Conservation (phyloP, 371 early-diverging fungal genomes). For the Racocetra persica region DNA sequence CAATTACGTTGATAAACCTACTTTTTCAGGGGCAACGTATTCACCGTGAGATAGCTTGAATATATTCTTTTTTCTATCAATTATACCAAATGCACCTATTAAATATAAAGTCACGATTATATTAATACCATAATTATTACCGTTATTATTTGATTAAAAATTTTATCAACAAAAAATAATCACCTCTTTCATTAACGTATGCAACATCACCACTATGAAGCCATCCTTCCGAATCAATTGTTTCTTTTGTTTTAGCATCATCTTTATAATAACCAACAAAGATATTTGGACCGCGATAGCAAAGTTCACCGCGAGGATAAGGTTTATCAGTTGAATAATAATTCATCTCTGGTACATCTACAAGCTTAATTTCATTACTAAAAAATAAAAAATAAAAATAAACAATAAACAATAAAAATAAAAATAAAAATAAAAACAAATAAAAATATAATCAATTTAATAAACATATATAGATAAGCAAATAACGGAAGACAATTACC, state of each 20-base stretch:
- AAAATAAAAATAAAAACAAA: too few species aligned
- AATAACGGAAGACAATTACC: constrained; percentile 42
- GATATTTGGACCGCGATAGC: constrained; percentile 82
- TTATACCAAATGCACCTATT: constrained; percentile 70
- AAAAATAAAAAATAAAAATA: too few species aligned
- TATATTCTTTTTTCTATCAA: constrained; percentile 97
- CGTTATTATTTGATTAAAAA: background rate
- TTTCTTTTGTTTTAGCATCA: constrained; percentile 80
- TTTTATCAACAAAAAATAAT: background rate
- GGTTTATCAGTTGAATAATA: constrained; percentile 81
- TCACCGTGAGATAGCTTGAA: constrained; percentile 96
- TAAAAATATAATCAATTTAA: too few species aligned
- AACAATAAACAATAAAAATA: too few species aligned
- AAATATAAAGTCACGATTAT: constrained; percentile 39
- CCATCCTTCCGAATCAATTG: constrained; percentile 91
- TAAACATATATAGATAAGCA: background rate
- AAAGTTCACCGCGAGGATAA: constrained; percentile 91
- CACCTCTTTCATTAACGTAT: constrained; percentile 71
- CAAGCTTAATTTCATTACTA: constrained; percentile 81
- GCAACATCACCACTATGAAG: constrained; percentile 92
- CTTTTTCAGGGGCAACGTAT: constrained; percentile 98
- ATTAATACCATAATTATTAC: too few species aligned
- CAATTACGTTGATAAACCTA: constrained; percentile 62
- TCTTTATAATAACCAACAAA: constrained; percentile 90
- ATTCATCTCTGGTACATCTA: constrained; percentile 90